These are phyloP conservation scores for Acacia crassicarpa DNA, from an alignment of 306 rosid species.

Conservation along the genomic window DNA sequence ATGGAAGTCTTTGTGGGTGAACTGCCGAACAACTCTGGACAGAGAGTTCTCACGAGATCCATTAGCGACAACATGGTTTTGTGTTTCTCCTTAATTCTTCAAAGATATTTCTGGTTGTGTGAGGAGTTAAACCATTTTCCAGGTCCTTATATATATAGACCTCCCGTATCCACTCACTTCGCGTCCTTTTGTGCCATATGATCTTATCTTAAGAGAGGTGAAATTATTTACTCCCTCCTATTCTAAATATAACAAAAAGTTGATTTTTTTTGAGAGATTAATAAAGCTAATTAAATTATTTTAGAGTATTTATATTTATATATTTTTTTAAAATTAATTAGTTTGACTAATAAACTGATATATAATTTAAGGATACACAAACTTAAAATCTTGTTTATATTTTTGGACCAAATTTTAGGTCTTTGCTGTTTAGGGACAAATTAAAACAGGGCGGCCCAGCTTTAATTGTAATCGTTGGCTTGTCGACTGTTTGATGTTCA, in stretches of 20 bases:
- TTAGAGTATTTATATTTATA: no score
- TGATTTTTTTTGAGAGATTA: no score
- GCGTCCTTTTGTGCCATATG: not conserved
- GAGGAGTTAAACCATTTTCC: not conserved
- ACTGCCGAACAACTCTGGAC: not conserved
- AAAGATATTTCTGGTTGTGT: not conserved
- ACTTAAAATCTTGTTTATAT: no score
- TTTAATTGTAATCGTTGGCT: no score
- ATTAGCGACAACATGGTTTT: constrained; percentile 15
- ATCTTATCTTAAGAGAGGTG: not conserved
- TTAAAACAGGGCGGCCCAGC: no score
- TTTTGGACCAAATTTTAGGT: not conserved
- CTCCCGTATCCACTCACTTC: not conserved
- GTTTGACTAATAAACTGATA: no score
- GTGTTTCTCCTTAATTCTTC: not conserved
- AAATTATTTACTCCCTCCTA: not conserved
- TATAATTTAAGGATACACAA: no score
- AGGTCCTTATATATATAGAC: not conserved
- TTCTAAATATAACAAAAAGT: no score
- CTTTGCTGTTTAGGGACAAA: no score
- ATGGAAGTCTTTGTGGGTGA: constrained; percentile 46
- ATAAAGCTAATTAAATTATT: no score
- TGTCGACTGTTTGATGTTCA: no score
- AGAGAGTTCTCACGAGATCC: constrained; percentile 26
- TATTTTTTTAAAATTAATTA: no score